Evolutionary conservation across 1,139 yeast genomes (phyloP).

Genomic region (Yamadazyma conglobata): DNA sequence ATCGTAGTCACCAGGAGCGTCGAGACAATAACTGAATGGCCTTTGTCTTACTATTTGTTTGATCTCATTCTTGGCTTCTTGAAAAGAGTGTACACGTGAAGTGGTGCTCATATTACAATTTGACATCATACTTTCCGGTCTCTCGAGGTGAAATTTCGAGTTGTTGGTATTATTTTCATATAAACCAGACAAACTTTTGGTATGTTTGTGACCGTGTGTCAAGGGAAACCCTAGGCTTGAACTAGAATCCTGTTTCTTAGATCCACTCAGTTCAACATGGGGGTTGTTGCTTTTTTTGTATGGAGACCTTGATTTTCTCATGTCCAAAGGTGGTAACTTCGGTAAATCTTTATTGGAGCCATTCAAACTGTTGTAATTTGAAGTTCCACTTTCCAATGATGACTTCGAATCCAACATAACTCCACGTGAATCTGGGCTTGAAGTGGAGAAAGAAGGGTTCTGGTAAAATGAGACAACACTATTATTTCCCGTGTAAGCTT

Average conservation of each 20-base stretch:
- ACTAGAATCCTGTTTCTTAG: too few species aligned
- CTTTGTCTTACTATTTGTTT: constrained; percentile 24
- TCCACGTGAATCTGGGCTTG: too few species aligned
- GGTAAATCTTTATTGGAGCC: constrained; percentile 6
- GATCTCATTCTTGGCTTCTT: constrained; percentile 19
- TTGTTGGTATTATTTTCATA: constrained; percentile 1
- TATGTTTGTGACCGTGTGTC: too few species aligned
- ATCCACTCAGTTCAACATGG: too few species aligned
- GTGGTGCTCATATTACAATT: constrained; percentile 10
- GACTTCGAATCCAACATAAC: too few species aligned
- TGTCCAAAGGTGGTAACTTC: constrained; percentile 5
- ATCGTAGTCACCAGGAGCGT: constrained; percentile 29
- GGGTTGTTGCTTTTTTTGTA: background rate
- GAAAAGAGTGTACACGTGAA: constrained; percentile 13
- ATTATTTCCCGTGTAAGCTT: background rate
- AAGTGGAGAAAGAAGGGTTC: constrained; percentile 1
- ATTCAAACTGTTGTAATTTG: too few species aligned
- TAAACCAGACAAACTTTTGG: constrained; percentile 2
- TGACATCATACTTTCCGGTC: constrained; percentile 12
- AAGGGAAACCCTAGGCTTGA: too few species aligned
- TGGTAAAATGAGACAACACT: constrained; percentile 3
- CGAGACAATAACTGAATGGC: constrained; percentile 34
- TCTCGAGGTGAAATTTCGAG: too few species aligned
- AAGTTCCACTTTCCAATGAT: too few species aligned
- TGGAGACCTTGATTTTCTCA: constrained; percentile 8